Percentiles rank a stretch among this genome's conserved stretches.
Conservation (phyloP, 2,329 filamentous ascomycete species). For the Colletotrichum sp. region DNA sequence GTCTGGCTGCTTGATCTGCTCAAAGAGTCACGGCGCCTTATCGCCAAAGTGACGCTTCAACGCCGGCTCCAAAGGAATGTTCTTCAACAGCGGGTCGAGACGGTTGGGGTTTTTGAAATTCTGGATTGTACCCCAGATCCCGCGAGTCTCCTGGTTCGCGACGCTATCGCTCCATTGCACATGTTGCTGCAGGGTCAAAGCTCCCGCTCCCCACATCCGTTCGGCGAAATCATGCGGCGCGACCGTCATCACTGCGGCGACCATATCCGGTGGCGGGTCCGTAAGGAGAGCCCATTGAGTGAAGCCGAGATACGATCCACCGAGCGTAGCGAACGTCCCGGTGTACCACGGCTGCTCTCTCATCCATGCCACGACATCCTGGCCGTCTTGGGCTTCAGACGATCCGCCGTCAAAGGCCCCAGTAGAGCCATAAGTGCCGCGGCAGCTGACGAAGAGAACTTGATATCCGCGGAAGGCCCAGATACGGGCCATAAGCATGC, state of each 20-base stretch:
- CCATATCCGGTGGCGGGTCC: conserved; percentile 22
- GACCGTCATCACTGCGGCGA: conserved; percentile 13
- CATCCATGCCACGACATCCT: conserved; percentile 25
- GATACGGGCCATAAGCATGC: conserved; percentile 14
- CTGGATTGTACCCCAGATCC: neutral
- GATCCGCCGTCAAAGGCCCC: conserved; percentile 7
- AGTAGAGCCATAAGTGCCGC: conserved; percentile 13
- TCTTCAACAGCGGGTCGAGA: neutral
- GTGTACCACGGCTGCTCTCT: conserved; percentile 25
- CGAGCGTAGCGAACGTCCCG: conserved; percentile 24
- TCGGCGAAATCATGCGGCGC: conserved; percentile 18
- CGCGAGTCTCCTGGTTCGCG: neutral
- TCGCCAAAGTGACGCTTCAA: conserved; percentile 13
- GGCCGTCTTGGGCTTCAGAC: conserved; percentile 19
- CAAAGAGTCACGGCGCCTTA: neutral
- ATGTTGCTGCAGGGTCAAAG: conserved; percentile 2
- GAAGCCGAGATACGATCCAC: conserved; percentile 22
- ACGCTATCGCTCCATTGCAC: conserved; percentile 16
- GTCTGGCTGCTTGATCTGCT: conserved; percentile 12
- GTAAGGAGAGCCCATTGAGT: conserved; percentile 24
- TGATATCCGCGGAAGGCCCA: conserved; percentile 26
- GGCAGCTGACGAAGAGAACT: conserved; percentile 24
- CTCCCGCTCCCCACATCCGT: conserved; percentile 17
- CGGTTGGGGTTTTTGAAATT: neutral
- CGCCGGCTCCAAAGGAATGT: conserved; percentile 5